Base-by-base conservation (phyloP, 768 basidiomycete species). In the Tricholoma matsutake region DNA sequence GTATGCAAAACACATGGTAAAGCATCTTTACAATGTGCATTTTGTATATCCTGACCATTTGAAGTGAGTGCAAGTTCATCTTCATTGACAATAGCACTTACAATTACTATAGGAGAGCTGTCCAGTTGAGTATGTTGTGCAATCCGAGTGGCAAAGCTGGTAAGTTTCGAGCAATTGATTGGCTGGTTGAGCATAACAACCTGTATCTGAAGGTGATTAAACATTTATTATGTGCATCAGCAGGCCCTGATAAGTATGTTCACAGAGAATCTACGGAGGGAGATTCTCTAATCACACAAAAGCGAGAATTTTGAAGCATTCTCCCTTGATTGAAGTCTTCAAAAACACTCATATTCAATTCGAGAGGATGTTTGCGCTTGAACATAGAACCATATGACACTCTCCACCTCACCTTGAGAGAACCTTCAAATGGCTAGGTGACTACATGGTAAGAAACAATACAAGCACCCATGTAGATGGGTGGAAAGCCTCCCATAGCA, bases 111-210 rank as follows among this genome's bases (percentile, higher is more conserved):
- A 68, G 67, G 2, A 49, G 67, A 9, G 72, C 70, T 8, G 63
- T 76, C 16, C 53, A 64, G 0, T 68, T 68, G 53, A 71, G 73
- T 45, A 71, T 75, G 3, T 71, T 76, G 22, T 51, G 68, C 4
- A 81, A 81, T 58, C 79, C 75, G 0, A 77, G 70, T 0, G 78
- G 79, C 0, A 67, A 69, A 31, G 49, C 58, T 6, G 65, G 67
- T 1, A 61, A 62, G 0, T 81, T 73, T 34, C 61, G 71, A 0
- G 72, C 66, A 0, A 64, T 79, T 2, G 79, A 81, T 49, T 81
- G 78, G 78, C 55, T 72, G 3, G 65, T 78, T 1, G 78, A 83
- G 59, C 66, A 74, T 2, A n/a, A n/a, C n/a, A 81, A 81, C 57
- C 69, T 80, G 1, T 78, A 72, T 20, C 78, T 71, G 3, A 82